Evolutionary conservation across 495 filamentous ascomycete species (phyloP).

Genomic region (Bombardia bombarda): DNA sequence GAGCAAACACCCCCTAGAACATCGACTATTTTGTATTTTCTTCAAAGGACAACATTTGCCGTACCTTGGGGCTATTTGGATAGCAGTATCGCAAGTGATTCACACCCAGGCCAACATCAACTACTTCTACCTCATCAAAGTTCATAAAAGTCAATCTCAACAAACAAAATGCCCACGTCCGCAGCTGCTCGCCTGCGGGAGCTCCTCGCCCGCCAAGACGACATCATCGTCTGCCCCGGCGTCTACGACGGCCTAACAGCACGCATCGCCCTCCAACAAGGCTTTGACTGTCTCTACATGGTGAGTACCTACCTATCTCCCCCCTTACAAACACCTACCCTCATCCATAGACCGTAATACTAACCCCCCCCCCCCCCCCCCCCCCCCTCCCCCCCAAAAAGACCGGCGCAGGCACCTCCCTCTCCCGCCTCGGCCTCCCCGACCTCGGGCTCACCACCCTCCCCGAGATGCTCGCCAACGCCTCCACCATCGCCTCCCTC

Average conservation of each 20-base stretch:
- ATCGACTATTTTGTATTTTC: too few relatives aligned
- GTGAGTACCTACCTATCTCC: conserved; percentile 25
- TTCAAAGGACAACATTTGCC: too few relatives aligned
- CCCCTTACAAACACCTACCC: neutral
- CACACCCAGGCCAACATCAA: too few relatives aligned
- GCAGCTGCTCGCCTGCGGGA: conserved; percentile 33
- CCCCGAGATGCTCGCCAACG: conserved; percentile 59
- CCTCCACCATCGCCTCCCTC: conserved; percentile 57
- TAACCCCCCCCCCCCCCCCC: too few relatives aligned
- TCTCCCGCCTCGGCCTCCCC: conserved; percentile 54
- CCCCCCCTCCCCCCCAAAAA: neutral
- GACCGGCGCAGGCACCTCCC: conserved; percentile 63
- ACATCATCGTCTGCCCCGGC: conserved; percentile 53
- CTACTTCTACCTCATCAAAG: too few relatives aligned
- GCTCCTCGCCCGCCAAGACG: conserved; percentile 24
- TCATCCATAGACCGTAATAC: neutral
- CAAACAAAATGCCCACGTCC: neutral
- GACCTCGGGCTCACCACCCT: conserved; percentile 57
- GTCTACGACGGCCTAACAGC: conserved; percentile 67
- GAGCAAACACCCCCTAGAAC: too few relatives aligned
- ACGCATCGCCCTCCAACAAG: conserved; percentile 51
- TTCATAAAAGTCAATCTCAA: too few relatives aligned
- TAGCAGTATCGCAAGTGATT: too few relatives aligned
- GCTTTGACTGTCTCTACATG: conserved; percentile 63
- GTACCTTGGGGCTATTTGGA: too few relatives aligned